Percentiles rank a stretch among this genome's conserved stretches.
These are phyloP conservation scores for Fusarium dlaminii DNA, from an alignment of 2,329 filamentous ascomycete species.

Conservation along the genomic window DNA sequence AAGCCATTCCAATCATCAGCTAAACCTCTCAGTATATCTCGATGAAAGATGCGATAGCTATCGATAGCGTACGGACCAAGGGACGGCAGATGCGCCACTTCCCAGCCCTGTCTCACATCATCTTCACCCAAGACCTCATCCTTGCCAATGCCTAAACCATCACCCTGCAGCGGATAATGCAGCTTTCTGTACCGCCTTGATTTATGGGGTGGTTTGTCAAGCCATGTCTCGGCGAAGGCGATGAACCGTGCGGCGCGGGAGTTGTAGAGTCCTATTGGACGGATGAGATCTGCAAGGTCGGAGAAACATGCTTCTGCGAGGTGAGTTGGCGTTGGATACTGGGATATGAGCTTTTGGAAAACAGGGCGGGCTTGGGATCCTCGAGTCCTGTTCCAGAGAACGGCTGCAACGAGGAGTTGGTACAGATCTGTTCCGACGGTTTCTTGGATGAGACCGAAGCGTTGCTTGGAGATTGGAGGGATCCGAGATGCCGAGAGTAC, in stretches of 20 bases:
- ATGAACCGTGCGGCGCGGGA: conserved; percentile 24
- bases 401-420: conserved; percentile 16
- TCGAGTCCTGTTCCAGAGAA: conserved; percentile 26
- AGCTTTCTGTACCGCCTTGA: conserved; percentile 17
- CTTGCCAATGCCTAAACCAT: conserved; percentile 10
- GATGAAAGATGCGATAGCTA: conserved; percentile 29
- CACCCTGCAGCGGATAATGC: conserved; percentile 11
- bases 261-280: conserved; percentile 23
- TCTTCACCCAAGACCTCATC: conserved; percentile 3
- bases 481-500: conserved; percentile 1
- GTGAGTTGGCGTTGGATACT: neutral
- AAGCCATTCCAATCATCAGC: conserved; percentile 1
- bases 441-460: conserved; percentile 28
- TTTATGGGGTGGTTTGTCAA: neutral
- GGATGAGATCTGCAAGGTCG: conserved; percentile 18
- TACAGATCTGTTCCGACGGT: conserved; percentile 15
- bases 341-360: neutral
- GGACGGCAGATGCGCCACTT: conserved; percentile 25
- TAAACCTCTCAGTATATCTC: conserved; percentile 9
- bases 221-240: conserved; percentile 19
- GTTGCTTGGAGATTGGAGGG: neutral
- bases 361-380: conserved; percentile 20
- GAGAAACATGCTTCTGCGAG: neutral
- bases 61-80: conserved; percentile 28
- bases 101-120: conserved; percentile 26